Percentiles rank a stretch among this genome's conserved stretches.
Evolutionary conservation across 2,329 filamentous ascomycete genomes (phyloP).

Genomic region (Epichloe festucae): DNA sequence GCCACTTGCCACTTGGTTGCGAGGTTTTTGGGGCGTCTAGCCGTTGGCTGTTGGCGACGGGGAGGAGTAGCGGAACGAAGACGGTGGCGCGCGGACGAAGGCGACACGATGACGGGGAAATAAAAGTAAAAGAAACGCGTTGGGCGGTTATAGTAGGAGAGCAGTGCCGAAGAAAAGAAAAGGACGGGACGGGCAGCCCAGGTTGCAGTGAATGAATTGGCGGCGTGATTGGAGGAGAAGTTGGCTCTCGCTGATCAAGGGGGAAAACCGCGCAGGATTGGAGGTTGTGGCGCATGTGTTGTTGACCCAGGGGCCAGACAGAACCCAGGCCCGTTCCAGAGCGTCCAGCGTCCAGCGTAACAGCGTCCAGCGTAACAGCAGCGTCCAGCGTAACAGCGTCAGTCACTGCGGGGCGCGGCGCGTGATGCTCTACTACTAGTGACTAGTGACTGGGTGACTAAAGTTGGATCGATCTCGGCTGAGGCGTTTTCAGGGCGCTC

Average conservation of each 20-base stretch:
- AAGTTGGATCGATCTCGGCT: too few species aligned
- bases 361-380: too few species aligned
- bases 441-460: too few species aligned
- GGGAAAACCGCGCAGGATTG: not conserved
- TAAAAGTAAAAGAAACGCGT: not conserved
- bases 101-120: not conserved
- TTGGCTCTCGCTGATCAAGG: not conserved
- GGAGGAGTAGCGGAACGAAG: not conserved
- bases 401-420: not conserved
- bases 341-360: too few species aligned
- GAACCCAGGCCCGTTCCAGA: not conserved
- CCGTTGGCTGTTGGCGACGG: not conserved
- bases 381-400: too few species aligned
- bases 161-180: not conserved
- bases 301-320: not conserved
- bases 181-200: not conserved
- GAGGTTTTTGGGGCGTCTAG: not conserved
- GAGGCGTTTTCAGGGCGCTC: too few species aligned
- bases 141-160: not conserved
- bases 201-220: not conserved
- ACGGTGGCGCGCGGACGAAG: not conserved
- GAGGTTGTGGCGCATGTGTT: constrained; percentile 2
- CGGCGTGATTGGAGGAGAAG: constrained; percentile 1
- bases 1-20: not conserved
- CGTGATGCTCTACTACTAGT: not conserved